Conservation (phyloP, 1,284 basidiomycete species). For the Pyrrhoderma lamaoense region DNA sequence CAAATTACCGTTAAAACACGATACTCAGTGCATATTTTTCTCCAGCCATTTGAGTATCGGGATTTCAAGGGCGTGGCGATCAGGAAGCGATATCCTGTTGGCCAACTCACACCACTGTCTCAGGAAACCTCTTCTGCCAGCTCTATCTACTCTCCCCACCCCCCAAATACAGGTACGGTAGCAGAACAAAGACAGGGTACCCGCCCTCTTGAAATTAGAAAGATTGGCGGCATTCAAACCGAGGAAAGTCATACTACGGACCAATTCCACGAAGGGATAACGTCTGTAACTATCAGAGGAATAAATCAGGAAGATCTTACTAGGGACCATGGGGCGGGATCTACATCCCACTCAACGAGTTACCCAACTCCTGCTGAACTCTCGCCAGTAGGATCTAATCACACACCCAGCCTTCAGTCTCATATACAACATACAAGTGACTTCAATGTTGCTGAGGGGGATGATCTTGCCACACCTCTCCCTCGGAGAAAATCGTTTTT, state of each 20-base stretch:
- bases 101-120: background rate
- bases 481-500: slow-evolving; percentile 68
- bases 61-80: slow-evolving; percentile 8
- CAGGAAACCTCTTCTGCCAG: background rate
- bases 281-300: no score
- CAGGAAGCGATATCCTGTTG: background rate
- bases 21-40: background rate
- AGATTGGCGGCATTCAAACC: no score
- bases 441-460: slow-evolving; percentile 22
- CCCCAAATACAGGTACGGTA: no score
- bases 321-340: slow-evolving; percentile 24
- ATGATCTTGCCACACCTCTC: slow-evolving; percentile 49
- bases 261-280: no score
- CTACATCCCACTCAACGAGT: slow-evolving; percentile 29
- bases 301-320: no score
- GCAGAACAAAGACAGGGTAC: no score
- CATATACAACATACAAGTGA: slow-evolving; percentile 19
- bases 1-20: no score
- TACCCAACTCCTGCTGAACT: slow-evolving; percentile 24
- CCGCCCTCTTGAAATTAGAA: no score
- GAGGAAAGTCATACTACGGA: no score
- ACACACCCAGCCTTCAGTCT: slow-evolving; percentile 40
- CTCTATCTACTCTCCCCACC: no score
- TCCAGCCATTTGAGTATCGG: background rate
- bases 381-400: slow-evolving; percentile 38